Percentiles rank a stretch among this genome's conserved stretches.
These are phyloP conservation scores for Talaromyces islandicus DNA, from an alignment of 2,329 filamentous ascomycete species.

Conservation along the genomic window DNA sequence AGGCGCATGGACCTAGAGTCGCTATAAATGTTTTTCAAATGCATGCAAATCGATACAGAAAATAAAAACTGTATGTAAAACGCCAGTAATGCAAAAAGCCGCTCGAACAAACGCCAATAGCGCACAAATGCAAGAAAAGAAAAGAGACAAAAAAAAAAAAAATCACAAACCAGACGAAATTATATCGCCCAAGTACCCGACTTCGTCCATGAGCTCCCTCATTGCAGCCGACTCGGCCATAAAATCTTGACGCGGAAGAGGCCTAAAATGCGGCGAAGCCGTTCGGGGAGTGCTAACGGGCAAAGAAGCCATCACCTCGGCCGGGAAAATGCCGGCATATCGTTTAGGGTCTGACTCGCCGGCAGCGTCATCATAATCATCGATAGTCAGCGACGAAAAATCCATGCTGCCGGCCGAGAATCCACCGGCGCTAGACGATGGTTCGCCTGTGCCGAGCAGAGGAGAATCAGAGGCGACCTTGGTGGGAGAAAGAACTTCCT, in stretches of 20 bases:
- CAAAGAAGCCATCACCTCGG: constrained; percentile 23
- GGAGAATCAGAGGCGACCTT: constrained; percentile 6
- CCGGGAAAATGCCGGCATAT: constrained; percentile 30
- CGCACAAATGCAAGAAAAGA: background rate
- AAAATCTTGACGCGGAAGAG: constrained; percentile 12
- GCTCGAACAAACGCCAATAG: background rate
- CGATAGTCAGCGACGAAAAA: constrained; percentile 27
- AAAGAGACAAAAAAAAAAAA: no score
- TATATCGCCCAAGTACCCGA: constrained; percentile 46
- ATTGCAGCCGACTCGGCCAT: constrained; percentile 24
- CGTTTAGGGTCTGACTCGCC: constrained; percentile 32
- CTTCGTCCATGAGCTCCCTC: constrained; percentile 45
- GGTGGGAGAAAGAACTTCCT: constrained; percentile 22
- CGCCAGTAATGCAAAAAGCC: background rate
- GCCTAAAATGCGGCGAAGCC: constrained; percentile 6
- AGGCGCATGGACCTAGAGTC: background rate
- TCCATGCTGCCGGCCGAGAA: constrained; percentile 20
- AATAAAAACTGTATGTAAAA: background rate
- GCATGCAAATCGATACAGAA: background rate
- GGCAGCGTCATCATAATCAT: constrained; percentile 20
- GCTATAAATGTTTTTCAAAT: background rate
- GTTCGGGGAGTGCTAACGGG: constrained; percentile 11
- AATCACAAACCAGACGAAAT: constrained; percentile 31
- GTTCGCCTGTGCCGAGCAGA: background rate
- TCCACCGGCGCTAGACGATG: constrained; percentile 19